phyloP scores from a whole-genome alignment of 768 basidiomycete species.

The Cantharellus anzutake region DNA sequence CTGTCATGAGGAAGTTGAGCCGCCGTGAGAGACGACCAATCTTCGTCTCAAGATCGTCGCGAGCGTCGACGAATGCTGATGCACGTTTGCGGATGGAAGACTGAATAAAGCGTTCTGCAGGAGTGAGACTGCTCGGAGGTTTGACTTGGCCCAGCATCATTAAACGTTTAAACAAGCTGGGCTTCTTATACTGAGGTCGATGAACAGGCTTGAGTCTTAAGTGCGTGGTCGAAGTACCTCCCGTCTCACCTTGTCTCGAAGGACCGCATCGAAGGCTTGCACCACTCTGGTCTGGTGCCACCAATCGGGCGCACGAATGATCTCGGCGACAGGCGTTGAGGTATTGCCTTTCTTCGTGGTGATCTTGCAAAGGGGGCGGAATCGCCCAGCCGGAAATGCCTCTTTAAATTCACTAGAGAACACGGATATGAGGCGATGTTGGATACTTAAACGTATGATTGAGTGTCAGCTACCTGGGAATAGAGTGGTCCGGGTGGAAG shows the following conservation, averaged over 20 bases:
- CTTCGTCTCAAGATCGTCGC: conserved; percentile 87
- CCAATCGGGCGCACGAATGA: conserved; percentile 82
- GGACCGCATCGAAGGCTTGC: conserved; percentile 71
- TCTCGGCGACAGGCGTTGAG: conserved; percentile 67
- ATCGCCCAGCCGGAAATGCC: conserved; percentile 81
- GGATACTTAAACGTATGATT: neutral
- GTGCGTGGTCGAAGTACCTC: neutral
- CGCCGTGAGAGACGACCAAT: conserved; percentile 71
- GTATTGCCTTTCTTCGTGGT: conserved; percentile 68
- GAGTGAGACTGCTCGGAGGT: conserved; percentile 50
- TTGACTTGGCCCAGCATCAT: conserved; percentile 53
- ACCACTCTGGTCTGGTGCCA: conserved; percentile 87
- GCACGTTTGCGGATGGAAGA: conserved; percentile 81
- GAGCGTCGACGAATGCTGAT: conserved; percentile 83
- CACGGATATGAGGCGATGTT: neutral
- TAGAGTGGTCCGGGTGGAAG: conserved; percentile 76
- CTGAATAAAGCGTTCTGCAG: conserved; percentile 72
- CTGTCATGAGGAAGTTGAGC: conserved; percentile 83
- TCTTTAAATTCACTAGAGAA: conserved; percentile 71
- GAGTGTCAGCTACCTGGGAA: conserved; percentile 35
- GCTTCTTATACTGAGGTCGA: conserved; percentile 57
- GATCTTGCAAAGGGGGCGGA: conserved; percentile 81
- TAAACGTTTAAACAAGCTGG: conserved; percentile 70
- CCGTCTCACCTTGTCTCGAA: conserved; percentile 52
- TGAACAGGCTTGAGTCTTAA: neutral